Conservation (phyloP, 2,329 filamentous ascomycete species). For the Madurella mycetomatis region DNA sequence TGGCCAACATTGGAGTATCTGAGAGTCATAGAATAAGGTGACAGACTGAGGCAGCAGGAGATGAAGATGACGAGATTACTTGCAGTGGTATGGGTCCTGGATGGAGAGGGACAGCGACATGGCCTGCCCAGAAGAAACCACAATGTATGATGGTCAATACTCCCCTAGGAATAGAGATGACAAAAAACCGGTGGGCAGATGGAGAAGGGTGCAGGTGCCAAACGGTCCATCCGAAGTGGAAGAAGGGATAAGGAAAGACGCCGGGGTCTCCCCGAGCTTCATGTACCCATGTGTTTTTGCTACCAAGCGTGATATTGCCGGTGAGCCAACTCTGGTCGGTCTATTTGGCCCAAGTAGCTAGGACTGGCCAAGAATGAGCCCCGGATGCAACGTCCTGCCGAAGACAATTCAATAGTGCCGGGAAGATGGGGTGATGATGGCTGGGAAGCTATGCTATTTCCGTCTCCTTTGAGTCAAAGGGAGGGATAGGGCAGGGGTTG, state of each 20-base stretch:
- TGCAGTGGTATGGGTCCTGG: too few species aligned
- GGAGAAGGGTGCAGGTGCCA: background rate
- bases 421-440: background rate
- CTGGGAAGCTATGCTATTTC: slow-evolving; percentile 2
- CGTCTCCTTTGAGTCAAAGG: background rate
- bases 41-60: too few species aligned
- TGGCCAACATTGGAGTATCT: too few species aligned
- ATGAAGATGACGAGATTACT: too few species aligned
- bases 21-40: too few species aligned
- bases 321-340: background rate
- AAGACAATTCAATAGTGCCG: background rate
- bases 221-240: background rate
- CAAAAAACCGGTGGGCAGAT: background rate
- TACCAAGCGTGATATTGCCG: background rate
- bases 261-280: background rate
- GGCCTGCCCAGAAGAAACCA: too few species aligned
- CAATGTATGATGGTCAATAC: too few species aligned
- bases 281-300: background rate
- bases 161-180: background rate
- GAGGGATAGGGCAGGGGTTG: background rate
- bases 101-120: too few species aligned
- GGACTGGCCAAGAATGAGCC: background rate
- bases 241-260: background rate
- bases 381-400: background rate
- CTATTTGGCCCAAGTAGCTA: background rate